Evolutionary conservation across 805 yeast species (phyloP), one percentile per base, ranked within the genome.

Genomic region (Komagataella ulmi): DNA sequence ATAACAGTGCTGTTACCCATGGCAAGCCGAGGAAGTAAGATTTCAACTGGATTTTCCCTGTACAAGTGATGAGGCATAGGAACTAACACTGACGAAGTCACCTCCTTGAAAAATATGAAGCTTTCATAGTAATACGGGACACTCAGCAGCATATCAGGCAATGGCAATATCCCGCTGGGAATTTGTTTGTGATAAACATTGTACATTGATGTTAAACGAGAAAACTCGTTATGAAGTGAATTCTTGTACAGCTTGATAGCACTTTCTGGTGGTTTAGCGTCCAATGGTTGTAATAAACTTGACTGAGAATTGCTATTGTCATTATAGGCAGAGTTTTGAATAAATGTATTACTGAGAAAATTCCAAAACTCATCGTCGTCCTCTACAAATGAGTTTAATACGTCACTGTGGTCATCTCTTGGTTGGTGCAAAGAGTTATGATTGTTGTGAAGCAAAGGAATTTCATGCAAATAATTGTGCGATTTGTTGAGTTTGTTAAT

Each of bases 1-100:
- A 83, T 63, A 14, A 85, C 61, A 0, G 85, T 75, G 3, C 79
- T 76, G 53, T 75, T 71, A 21, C 72, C 70, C 72, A 81, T 68
- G 1, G 91, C 88, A 74, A 85, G 71, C 57, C 76, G 77, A 0
- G 93, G 91, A 10, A 86, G 63, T 6, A 83, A 67, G 10, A 73
- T 73, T 54, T 75, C 74, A 65, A 84, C 85, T 0, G 95, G 95
- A 57, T 83, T 81, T 14, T 76, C 79, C 18, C 65, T 68, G 58
- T 81, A 81, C 1, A 74, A 58, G 6, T 69, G 61, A 3, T 75
- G 68, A 7, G 87, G 87, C 0, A 85, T 81, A 0, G 90, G 89
- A 5, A 82, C 86, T 17, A 85, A 69, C 23, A 74, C 67, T 44
- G 71, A 72, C 1, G 90, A 77, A 0, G 87, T 83, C 12, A 77